Base-by-base conservation (phyloP, 208 protist species). In the Leishmania arabica region DNA sequence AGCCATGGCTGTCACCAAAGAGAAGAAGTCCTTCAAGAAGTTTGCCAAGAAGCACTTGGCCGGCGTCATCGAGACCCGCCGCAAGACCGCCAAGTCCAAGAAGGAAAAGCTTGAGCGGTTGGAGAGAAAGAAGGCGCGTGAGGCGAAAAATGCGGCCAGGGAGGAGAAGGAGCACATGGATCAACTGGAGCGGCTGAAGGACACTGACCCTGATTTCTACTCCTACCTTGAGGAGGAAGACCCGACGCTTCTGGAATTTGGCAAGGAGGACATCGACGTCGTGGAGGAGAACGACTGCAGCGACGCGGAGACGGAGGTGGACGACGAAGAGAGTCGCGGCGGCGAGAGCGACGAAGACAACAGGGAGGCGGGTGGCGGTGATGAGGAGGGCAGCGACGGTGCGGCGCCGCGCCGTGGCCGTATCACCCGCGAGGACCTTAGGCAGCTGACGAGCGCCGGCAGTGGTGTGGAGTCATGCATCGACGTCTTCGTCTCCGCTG, bases 1-100 rank as follows among this genome's bases (percentile, higher is more conserved):
- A 58, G 71, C 27, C 9, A 97, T 96, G 92, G 85, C 88, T 34
- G 81, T 84, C 24, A 88, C 81, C 15, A 98, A 98, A 77, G 93
- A 94, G 74, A 98, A 97, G 89, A 98, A 98, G 84, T 97, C 93
- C 24, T 98, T 97, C 77, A 96, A 96, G 86, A 98, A 97, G 87
- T 98, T 93, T 82, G 93, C 95, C 70, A 96, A 95, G 90, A 98
- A 98, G 81, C 95, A 98, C 78, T 87, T 98, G 80, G 93, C 95
- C 27, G 87, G 85, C 54, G 92, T 96, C 65, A 98, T 98, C 84
- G 92, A 98, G 84, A 96, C 89, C 37, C 95, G 94, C 49, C 92
- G 94, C 47, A 96, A 98, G 87, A 92, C 91, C 24, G 90, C 90
- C 27, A 96, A 96, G 86, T 86, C 90, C 1, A 96, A 93, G 86